Evolutionary conservation across 1,139 yeast genomes (phyloP).

Genomic region (Tardiomyces blankii): DNA sequence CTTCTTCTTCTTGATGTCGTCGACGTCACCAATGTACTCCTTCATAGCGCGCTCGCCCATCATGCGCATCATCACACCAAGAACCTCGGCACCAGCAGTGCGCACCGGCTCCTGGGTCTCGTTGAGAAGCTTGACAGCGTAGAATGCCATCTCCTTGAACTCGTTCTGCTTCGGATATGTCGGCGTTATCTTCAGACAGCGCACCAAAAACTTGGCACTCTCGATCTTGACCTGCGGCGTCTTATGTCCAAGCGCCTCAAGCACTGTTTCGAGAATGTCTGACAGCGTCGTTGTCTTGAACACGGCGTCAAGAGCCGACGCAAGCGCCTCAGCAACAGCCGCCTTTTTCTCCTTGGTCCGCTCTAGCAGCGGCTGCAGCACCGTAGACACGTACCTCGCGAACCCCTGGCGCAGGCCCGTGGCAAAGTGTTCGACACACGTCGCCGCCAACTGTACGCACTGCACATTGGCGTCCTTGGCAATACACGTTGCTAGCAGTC

Average conservation of each 20-base stretch:
- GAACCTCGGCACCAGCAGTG: constrained; percentile 62
- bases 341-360: constrained; percentile 84
- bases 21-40: constrained; percentile 53
- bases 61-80: constrained; percentile 77
- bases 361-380: constrained; percentile 60
- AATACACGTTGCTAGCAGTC: constrained; percentile 58
- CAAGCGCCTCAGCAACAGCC: constrained; percentile 60
- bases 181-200: constrained; percentile 47
- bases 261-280: constrained; percentile 51
- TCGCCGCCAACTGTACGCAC: constrained; percentile 75
- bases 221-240: constrained; percentile 79
- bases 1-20: constrained; percentile 56
- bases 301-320: constrained; percentile 53
- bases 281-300: constrained; percentile 40
- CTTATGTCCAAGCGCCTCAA: constrained; percentile 56
- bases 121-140: constrained; percentile 48
- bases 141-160: constrained; percentile 44
- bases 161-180: constrained; percentile 42
- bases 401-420: constrained; percentile 52
- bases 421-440: constrained; percentile 51
- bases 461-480: constrained; percentile 78
- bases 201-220: constrained; percentile 49
- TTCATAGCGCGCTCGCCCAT: constrained; percentile 63
- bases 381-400: constrained; percentile 40
- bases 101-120: constrained; percentile 86